Conservation (phyloP, 371 early-diverging fungal species). For the Mortierella sp. region DNA sequence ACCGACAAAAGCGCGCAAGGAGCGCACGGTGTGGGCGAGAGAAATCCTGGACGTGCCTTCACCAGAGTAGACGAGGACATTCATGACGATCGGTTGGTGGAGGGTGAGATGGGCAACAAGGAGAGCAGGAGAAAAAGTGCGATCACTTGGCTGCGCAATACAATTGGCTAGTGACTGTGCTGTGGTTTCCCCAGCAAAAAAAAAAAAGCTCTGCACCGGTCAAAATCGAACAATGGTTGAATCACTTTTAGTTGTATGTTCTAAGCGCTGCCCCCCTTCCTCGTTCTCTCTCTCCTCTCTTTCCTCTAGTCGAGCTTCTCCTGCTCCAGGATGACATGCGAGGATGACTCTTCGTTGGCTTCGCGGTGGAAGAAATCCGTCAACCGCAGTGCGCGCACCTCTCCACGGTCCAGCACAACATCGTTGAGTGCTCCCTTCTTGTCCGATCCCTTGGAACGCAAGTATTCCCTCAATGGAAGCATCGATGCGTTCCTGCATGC, state of each 20-base stretch:
- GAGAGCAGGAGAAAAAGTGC: no score
- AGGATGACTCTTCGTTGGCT: slow-evolving; percentile 50
- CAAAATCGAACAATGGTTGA: no score
- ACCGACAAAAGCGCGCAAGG: slow-evolving; percentile 76
- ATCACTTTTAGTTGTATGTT: no score
- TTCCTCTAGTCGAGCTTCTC: slow-evolving; percentile 33
- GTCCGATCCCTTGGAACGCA: slow-evolving; percentile 61
- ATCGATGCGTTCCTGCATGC: slow-evolving; percentile 95
- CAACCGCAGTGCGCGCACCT: slow-evolving; percentile 68
- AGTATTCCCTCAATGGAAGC: slow-evolving; percentile 93
- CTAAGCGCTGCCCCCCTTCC: no score
- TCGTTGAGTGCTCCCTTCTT: slow-evolving; percentile 41
- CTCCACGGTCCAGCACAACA: slow-evolving; percentile 50
- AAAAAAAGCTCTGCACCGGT: no score
- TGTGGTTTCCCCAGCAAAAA: no score
- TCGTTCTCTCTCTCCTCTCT: neutral
- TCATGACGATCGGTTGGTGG: slow-evolving; percentile 61
- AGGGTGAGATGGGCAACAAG: no score
- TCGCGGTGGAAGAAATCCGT: slow-evolving; percentile 70
- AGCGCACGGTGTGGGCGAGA: slow-evolving; percentile 71
- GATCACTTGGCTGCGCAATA: no score
- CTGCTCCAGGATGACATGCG: slow-evolving; percentile 54
- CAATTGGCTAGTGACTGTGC: no score
- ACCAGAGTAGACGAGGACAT: slow-evolving; percentile 87
- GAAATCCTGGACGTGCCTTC: slow-evolving; percentile 79